Percentiles rank a stretch among this genome's conserved stretches.
These are phyloP conservation scores for Aureobasidium mangrovei DNA, from an alignment of 2,329 filamentous ascomycete species.

Conservation along the genomic window DNA sequence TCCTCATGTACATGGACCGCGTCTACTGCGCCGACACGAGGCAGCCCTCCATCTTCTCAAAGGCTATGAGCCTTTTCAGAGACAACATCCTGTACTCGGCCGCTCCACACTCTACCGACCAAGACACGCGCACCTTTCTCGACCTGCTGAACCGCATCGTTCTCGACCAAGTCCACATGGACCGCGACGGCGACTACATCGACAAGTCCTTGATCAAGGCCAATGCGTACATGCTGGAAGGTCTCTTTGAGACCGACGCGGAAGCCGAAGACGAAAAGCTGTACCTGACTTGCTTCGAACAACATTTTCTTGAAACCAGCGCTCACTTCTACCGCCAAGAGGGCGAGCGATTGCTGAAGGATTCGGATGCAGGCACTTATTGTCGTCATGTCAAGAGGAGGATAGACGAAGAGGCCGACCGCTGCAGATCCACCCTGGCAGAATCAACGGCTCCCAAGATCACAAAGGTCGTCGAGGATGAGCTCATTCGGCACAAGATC, in stretches of 20 bases:
- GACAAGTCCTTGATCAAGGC: slow-evolving; percentile 74
- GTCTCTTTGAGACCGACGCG: slow-evolving; percentile 70
- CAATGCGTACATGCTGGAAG: slow-evolving; percentile 82
- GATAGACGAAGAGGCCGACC: slow-evolving; percentile 69
- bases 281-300: slow-evolving; percentile 77
- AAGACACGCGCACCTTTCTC: slow-evolving; percentile 49
- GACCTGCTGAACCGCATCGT: slow-evolving; percentile 73
- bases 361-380: slow-evolving; percentile 74
- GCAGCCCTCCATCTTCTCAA: slow-evolving; percentile 69
- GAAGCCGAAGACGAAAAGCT: slow-evolving; percentile 73
- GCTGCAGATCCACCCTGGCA: slow-evolving; percentile 76
- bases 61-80: slow-evolving; percentile 79
- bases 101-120: slow-evolving; percentile 33
- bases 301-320: slow-evolving; percentile 63
- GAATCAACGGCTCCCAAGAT: slow-evolving; percentile 64
- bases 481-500: slow-evolving; percentile 70
- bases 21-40: slow-evolving; percentile 67
- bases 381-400: slow-evolving; percentile 66
- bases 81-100: slow-evolving; percentile 68
- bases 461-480: slow-evolving; percentile 65
- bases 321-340: slow-evolving; percentile 66
- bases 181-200: slow-evolving; percentile 80
- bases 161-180: slow-evolving; percentile 85
- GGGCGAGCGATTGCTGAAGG: slow-evolving; percentile 62
- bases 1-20: slow-evolving; percentile 94